phyloP scores from a whole-genome alignment of 495 filamentous ascomycete species.

The Darksidea phi region DNA sequence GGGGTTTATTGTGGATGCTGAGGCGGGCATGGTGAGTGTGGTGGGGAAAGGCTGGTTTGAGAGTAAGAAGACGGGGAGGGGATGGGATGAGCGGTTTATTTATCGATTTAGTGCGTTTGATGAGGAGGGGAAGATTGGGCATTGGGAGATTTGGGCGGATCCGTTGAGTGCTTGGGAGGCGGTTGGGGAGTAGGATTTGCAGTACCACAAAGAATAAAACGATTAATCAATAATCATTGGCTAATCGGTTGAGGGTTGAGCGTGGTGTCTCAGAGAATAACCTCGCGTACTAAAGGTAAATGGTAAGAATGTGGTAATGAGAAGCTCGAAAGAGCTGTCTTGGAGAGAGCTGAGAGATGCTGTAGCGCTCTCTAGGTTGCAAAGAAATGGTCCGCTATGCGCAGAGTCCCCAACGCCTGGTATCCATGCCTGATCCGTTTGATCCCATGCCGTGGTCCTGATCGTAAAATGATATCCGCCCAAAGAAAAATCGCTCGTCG shows the following conservation, averaged over 20 bases:
- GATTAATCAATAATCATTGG: no score
- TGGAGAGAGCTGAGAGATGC: no score
- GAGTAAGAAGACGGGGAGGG: slow-evolving; percentile 42
- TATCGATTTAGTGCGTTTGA: slow-evolving; percentile 47
- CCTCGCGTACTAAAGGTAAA: no score
- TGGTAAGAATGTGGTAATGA: no score
- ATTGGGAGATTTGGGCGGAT: slow-evolving; percentile 50
- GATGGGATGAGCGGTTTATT: slow-evolving; percentile 45
- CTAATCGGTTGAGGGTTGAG: no score
- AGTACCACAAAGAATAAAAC: neutral
- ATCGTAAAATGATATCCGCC: neutral
- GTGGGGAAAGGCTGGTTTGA: slow-evolving; percentile 39
- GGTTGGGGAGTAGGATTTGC: slow-evolving; percentile 26
- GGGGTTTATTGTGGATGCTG: slow-evolving; percentile 35
- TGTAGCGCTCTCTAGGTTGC: no score
- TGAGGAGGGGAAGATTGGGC: slow-evolving; percentile 44
- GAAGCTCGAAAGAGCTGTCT: no score
- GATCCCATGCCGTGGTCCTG: neutral
- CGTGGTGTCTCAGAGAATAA: no score
- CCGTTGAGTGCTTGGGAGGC: slow-evolving; percentile 46
- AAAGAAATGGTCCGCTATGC: no score
- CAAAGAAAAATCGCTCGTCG: neutral
- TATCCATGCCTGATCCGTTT: slow-evolving; percentile 26
- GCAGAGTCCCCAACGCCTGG: slow-evolving; percentile 27
- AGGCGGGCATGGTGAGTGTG: slow-evolving; percentile 40